Base-by-base conservation (phyloP, 139 green algal genomes). In the Ettlia oleoabundans region DNA sequence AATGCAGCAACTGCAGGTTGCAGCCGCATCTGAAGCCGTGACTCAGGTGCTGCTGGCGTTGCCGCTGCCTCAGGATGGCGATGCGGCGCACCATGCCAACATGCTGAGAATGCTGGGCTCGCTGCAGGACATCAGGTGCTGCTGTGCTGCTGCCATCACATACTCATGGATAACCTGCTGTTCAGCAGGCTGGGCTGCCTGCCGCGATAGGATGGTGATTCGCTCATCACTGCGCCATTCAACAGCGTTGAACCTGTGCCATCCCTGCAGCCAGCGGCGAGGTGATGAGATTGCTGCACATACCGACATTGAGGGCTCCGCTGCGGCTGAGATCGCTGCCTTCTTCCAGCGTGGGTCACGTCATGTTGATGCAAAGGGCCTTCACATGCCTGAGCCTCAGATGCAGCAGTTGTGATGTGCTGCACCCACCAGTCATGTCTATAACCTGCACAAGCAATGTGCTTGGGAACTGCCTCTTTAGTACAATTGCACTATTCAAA, bases 41-140 rank as follows among this genome's bases (percentile, higher is more conserved):
- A 77, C 38, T 22, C 58, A 76, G 15, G 55, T 43, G n/a, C 55
- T 77, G 75, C 38, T 52, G 22, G 73, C 40, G 26, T 53, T 86
- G 70, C 74, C 69, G 19, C 51, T 86, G 81, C 68, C 79, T 4
- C 2, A 2, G 0, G 52, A 64, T 18, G 22, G 18, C 40, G 79
- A 83, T 13, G 38, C 35, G 0, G 24, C 30, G 51, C 78, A 83
- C 28, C 66, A 53, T 1, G 79, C 73, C 26, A 74, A 77, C 51
- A 76, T 84, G 32, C 72, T 88, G 33, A 40, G 79, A 32, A 80
- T 87, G 77, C 72, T 84, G 69, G 83, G 83, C 30, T 84, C 76
- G 5, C 42, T 83, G 19, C 67, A 70, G 47, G 28, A 51, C 61
- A 85, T 38, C 77, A 87, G 32, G 83, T 86, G 33, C 9, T 32